Percentiles rank a stretch among this genome's conserved stretches.
phyloP scores from a whole-genome alignment of 164 flowering plant genomes.

The Macadamia tetraphylla region DNA sequence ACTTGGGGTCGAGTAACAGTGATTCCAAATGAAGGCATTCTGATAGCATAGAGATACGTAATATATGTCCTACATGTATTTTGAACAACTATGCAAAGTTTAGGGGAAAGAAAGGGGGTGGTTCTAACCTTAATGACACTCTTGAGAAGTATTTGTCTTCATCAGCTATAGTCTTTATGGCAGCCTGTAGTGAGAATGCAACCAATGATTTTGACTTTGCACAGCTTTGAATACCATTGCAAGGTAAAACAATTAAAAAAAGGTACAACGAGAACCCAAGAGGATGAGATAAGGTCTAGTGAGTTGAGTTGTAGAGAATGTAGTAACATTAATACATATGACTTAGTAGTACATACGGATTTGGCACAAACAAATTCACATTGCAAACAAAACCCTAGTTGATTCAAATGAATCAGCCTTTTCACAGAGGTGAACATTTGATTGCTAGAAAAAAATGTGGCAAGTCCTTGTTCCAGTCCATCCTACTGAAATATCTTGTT shows the following conservation, averaged over 20 bases:
- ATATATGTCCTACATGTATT: conserved; percentile 6
- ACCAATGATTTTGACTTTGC: neutral
- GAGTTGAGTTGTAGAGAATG: too few species aligned
- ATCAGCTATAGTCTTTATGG: conserved; percentile 82
- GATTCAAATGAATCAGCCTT: too few species aligned
- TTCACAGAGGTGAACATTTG: too few species aligned
- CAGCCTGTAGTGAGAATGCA: conserved; percentile 55
- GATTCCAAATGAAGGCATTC: conserved; percentile 80
- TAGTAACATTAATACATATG: too few species aligned
- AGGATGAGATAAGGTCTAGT: neutral
- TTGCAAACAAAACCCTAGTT: too few species aligned
- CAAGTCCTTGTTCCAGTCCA: too few species aligned
- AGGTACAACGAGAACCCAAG: neutral
- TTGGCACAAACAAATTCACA: too few species aligned
- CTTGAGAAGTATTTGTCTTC: conserved; percentile 86
- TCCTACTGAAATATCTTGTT: too few species aligned
- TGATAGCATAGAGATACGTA: conserved; percentile 19
- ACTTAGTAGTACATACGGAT: too few species aligned
- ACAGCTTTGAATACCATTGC: neutral
- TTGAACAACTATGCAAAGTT: neutral
- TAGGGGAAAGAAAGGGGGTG: neutral
- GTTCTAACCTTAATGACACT: conserved; percentile 70
- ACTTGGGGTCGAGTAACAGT: conserved; percentile 55
- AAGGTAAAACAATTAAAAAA: neutral
- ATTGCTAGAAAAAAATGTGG: too few species aligned